Percentiles rank a stretch among this genome's conserved stretches.
Conservation (phyloP, 75 land plant species). For the Chamaecyparis obtusa region DNA sequence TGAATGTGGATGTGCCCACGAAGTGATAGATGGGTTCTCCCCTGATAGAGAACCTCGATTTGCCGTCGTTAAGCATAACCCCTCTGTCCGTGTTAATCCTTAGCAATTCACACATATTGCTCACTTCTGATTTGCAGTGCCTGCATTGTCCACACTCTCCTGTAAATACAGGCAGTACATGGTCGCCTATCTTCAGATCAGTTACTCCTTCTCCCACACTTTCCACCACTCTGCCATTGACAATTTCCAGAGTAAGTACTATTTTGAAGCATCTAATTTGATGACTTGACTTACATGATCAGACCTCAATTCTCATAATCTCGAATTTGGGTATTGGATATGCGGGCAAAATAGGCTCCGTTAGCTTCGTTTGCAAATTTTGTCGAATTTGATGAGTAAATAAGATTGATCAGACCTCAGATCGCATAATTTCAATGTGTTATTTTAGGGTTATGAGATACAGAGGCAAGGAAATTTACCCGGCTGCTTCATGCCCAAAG, state of each 20-base stretch:
- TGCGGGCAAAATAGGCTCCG: too few species aligned
- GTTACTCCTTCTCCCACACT: constrained; percentile 55
- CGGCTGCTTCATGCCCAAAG: constrained; percentile 72
- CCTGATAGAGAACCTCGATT: constrained; percentile 28
- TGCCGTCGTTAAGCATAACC: constrained; percentile 29
- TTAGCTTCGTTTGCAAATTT: too few species aligned
- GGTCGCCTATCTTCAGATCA: constrained; percentile 40
- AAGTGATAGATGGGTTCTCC: constrained; percentile 36
- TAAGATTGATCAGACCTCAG: too few species aligned
- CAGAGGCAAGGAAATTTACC: constrained; percentile 21
- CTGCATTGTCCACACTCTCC: constrained; percentile 47
- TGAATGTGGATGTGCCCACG: constrained; percentile 44
- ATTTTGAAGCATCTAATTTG: not conserved
- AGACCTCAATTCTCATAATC: too few species aligned
- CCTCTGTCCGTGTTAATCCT: constrained; percentile 30
- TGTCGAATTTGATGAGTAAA: too few species aligned
- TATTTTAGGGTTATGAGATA: not conserved
- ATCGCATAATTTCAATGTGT: too few species aligned
- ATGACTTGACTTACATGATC: too few species aligned
- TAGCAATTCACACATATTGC: constrained; percentile 37
- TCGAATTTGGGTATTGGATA: too few species aligned
- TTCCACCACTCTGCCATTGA: constrained; percentile 41
- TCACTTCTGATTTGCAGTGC: constrained; percentile 41
- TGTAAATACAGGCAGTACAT: constrained; percentile 49
- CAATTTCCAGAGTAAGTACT: not conserved